Evolutionary conservation across 805 yeast genomes (phyloP), one percentile per base, ranked within the genome.

Genomic region (Candida vartiovaarae): DNA sequence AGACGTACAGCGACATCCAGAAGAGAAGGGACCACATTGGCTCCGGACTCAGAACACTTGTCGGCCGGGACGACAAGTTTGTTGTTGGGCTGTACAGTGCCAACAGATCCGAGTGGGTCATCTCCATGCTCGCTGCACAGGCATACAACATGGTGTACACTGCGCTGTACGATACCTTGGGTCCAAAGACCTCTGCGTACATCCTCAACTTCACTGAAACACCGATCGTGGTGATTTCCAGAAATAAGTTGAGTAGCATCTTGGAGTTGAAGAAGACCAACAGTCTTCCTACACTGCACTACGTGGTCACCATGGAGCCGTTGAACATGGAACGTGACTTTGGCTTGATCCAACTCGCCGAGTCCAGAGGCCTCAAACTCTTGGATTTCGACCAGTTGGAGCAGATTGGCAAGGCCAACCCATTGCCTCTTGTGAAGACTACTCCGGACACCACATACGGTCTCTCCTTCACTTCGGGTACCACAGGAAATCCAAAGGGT

Each of bases 401-500:
- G 36, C 50, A 53, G 2, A 31, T 66, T 41, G 72, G 68, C 33
- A 53, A 42, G 45, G 51, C 65, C 44, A 62, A 71, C 38, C 70
- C 75, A 45, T 44, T 53, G 52, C 56, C 67, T 1, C 31, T 39
- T 3, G 40, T 45, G 7, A 34, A 47, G 35, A 72, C 74, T 3
- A 52, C 52, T 1, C 71, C 75, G 1, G 65, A 68, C 5, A 66
- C 67, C 31, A 49, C 66, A 4, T 69, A 71, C 49, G 75, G 83
- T n/a, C 72, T 79, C 38, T 75, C 77, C 23, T 78, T 78, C 56
- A 79, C 84, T 5, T 76, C 82, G 0, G 84, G 84, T n/a, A 79
- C 84, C 3, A 76, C 83, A 3, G 82, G 83, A 3, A 61, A 71
- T 29, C 84, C 84, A 32, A 78, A 79, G 57, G 84, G 84, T 28